Evolutionary conservation across 2,329 filamentous ascomycete species (phyloP).

Genomic region (Pseudogymnoascus sp.): DNA sequence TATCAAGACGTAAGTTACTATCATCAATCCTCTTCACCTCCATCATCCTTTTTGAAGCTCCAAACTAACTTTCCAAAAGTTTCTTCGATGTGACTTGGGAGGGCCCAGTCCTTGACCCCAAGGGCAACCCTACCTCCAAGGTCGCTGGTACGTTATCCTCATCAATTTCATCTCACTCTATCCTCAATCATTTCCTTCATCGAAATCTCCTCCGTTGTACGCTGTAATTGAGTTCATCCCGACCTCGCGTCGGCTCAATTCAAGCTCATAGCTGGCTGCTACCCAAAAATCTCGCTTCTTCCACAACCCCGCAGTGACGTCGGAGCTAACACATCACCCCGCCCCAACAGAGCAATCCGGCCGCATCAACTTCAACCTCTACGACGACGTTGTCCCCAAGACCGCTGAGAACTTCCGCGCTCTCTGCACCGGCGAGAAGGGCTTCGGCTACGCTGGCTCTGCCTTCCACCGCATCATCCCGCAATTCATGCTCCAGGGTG

Average conservation of each 20-base stretch:
- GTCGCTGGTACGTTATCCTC: slow-evolving; percentile 49
- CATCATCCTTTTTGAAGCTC: slow-evolving; percentile 9
- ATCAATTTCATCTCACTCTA: slow-evolving; percentile 14
- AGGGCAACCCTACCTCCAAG: slow-evolving; percentile 44
- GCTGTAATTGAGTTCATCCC: neutral
- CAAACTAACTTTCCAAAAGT: slow-evolving; percentile 29
- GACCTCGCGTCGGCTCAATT: slow-evolving; percentile 6
- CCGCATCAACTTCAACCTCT: slow-evolving; percentile 86
- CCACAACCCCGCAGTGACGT: slow-evolving; percentile 19
- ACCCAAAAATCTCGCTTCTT: slow-evolving; percentile 10
- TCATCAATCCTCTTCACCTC: slow-evolving; percentile 14
- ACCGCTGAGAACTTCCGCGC: slow-evolving; percentile 78
- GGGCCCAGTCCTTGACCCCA: slow-evolving; percentile 60
- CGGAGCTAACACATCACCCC: slow-evolving; percentile 11
- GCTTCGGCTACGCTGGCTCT: slow-evolving; percentile 75
- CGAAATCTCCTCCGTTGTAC: neutral
- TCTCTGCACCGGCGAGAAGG: slow-evolving; percentile 74
- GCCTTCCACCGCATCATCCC: slow-evolving; percentile 91
- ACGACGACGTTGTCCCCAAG: slow-evolving; percentile 77
- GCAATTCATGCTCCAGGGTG: slow-evolving; percentile 91
- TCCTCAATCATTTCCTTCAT: neutral
- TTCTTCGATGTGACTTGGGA: slow-evolving; percentile 69
- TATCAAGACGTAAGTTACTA: slow-evolving; percentile 55
- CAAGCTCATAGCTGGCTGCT: slow-evolving; percentile 15
- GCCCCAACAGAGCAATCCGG: slow-evolving; percentile 51